Percentiles rank a stretch among this genome's conserved stretches.
Conservation (phyloP, 2,329 filamentous ascomycete species). For the Alternaria gansuensis region DNA sequence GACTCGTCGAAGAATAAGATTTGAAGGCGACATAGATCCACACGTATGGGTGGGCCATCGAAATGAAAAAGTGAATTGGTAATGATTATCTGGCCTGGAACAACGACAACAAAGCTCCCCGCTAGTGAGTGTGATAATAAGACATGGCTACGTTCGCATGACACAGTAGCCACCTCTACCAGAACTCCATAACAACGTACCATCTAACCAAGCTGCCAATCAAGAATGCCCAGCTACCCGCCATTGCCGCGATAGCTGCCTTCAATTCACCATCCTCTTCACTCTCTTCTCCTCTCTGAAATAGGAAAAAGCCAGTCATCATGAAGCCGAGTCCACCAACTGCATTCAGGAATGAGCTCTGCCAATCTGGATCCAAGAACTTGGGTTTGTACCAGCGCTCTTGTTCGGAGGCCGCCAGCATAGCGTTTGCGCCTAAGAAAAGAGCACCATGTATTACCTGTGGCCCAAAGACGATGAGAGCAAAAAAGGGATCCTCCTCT, state of each 20-base stretch:
- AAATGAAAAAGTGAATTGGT: neutral
- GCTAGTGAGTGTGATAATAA: neutral
- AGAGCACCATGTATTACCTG: slow-evolving; percentile 40
- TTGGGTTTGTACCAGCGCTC: slow-evolving; percentile 42
- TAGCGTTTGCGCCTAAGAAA: slow-evolving; percentile 39
- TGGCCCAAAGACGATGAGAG: slow-evolving; percentile 35
- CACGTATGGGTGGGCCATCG: neutral
- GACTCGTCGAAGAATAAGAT: neutral
- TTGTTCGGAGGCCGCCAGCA: slow-evolving; percentile 40
- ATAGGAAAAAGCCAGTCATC: slow-evolving; percentile 40
- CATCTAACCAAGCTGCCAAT: slow-evolving; percentile 37
- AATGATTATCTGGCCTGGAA: no score
- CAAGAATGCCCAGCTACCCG: slow-evolving; percentile 41
- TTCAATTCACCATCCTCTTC: slow-evolving; percentile 7
- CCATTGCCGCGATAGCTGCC: slow-evolving; percentile 31
- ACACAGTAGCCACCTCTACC: slow-evolving; percentile 1
- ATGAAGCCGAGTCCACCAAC: slow-evolving; percentile 42
- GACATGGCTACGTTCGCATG: neutral
- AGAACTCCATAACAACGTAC: slow-evolving; percentile 34
- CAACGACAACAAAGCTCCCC: neutral
- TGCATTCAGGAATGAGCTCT: slow-evolving; percentile 38
- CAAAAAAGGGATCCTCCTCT: slow-evolving; percentile 26
- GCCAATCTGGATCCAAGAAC: slow-evolving; percentile 36
- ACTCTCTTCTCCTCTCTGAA: slow-evolving; percentile 19
- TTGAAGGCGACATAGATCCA: neutral